phyloP scores from a whole-genome alignment of 306 rosid species.

The barrel medic (Medicago truncatula) region MtrunA17r5.0-ANR NC_053047.1:6346501-6347000 shows the following conservation, averaged over 20 bases:
- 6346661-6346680: too few species aligned
- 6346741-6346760: too few species aligned
- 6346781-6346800: background rate
- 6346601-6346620: background rate
- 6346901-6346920: too few species aligned
- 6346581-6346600: background rate
- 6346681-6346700: too few species aligned
- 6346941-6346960: background rate
- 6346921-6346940: too few species aligned
- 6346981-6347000: background rate
- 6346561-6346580: constrained; percentile 10
- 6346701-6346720: background rate
- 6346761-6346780: too few species aligned
- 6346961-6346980: background rate
- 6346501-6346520: constrained; percentile 22
- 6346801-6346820: background rate
- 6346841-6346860: too few species aligned
- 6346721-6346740: too few species aligned
- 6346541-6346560: background rate
- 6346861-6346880: too few species aligned
- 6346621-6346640: too few species aligned
- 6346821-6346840: background rate
- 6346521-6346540: constrained; percentile 32
- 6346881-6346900: too few species aligned
- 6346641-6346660: too few species aligned